These are phyloP conservation scores for Solanum piurae DNA, from an alignment of 257 asterid genomes.

Conservation along the genomic window DNA sequence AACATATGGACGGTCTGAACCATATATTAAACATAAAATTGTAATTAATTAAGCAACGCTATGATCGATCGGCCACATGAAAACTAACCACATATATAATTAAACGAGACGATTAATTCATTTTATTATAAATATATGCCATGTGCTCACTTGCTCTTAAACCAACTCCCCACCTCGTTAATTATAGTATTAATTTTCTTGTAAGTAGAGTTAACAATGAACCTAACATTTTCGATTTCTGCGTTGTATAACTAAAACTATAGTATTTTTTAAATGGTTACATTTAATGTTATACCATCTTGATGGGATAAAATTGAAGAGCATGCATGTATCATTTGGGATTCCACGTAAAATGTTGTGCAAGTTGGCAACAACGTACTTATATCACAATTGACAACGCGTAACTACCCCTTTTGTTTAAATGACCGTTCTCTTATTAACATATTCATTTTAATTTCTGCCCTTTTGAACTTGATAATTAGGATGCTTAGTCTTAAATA, in stretches of 20 bases:
- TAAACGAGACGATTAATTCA: neutral
- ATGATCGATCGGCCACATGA: neutral
- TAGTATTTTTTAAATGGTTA: neutral
- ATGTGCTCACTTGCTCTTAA: neutral
- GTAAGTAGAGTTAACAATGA: neutral
- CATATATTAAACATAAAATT: neutral
- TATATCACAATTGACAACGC: neutral
- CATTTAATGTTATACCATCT: conserved; percentile 16
- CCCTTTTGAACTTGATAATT: neutral
- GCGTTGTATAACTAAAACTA: neutral
- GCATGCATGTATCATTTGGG: conserved; percentile 20
- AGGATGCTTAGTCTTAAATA: neutral
- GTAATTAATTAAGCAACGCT: neutral
- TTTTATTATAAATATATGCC: neutral
- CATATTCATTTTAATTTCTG: neutral
- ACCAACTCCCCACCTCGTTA: neutral
- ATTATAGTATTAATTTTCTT: neutral
- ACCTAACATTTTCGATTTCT: neutral
- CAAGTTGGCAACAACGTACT: neutral
- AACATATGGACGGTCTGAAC: neutral
- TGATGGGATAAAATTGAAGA: conserved; percentile 7
- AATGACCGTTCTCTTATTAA: neutral
- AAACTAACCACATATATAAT: neutral
- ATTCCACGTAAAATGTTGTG: neutral
- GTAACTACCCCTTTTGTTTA: neutral